These are phyloP conservation scores for Aspergillus sp. DNA, from an alignment of 2,329 filamentous ascomycete species.

Conservation along the genomic window DNA sequence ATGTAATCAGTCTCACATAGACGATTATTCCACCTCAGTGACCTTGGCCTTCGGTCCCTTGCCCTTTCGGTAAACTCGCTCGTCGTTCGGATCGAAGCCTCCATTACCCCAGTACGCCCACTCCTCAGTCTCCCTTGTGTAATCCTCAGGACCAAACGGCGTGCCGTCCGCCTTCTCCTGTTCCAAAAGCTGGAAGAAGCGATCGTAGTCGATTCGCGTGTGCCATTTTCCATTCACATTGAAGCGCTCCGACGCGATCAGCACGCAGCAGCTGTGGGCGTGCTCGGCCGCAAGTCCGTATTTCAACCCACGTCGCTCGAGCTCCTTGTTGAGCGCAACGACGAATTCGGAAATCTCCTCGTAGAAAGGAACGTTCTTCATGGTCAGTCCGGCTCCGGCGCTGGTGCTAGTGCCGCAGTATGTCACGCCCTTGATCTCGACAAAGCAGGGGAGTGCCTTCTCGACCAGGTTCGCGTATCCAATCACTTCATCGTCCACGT, in stretches of 20 bases:
- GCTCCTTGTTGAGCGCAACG: conserved; percentile 63
- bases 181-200: conserved; percentile 81
- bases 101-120: conserved; percentile 95
- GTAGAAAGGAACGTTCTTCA: conserved; percentile 97
- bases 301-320: conserved; percentile 64
- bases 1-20: too few relatives aligned
- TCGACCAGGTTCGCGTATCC: conserved; percentile 89
- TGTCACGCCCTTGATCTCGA: conserved; percentile 94
- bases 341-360: conserved; percentile 84
- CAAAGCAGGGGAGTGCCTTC: conserved; percentile 80
- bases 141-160: conserved; percentile 82
- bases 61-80: conserved; percentile 82
- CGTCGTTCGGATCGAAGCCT: conserved; percentile 87
- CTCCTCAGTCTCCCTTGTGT: conserved; percentile 83
- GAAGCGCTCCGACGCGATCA: conserved; percentile 81
- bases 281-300: conserved; percentile 96
- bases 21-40: conserved; percentile 1
- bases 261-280: conserved; percentile 86
- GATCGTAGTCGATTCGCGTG: conserved; percentile 83
- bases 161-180: conserved; percentile 51
- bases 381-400: conserved; percentile 80
- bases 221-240: conserved; percentile 75
- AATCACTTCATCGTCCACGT: conserved; percentile 85
- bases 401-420: conserved; percentile 90
- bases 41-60: conserved; percentile 37